Conservation (phyloP, 116 monocot species). For the Dioscorea cayenensis region DNA sequence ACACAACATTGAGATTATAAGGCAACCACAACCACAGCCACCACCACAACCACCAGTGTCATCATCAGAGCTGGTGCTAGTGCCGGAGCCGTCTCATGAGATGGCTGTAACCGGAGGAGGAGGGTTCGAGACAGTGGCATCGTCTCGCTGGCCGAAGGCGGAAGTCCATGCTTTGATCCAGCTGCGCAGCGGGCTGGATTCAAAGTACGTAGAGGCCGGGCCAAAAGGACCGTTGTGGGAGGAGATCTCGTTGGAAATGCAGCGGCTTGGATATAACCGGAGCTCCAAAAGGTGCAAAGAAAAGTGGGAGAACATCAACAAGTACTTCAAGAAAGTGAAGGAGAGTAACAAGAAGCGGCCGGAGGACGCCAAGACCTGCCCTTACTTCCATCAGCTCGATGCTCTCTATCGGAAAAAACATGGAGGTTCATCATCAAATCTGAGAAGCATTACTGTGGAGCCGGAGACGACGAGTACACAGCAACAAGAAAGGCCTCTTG, state of each 20-base stretch:
- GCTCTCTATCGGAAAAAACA: conserved; percentile 69
- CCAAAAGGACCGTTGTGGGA: conserved; percentile 90
- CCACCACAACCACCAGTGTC: background rate
- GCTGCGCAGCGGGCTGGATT: conserved; percentile 59
- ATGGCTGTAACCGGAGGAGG: background rate
- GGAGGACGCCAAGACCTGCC: conserved; percentile 93
- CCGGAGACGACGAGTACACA: conserved; percentile 2
- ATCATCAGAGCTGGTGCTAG: conserved; percentile 5
- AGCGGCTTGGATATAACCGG: conserved; percentile 62
- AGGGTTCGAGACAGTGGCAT: conserved; percentile 19
- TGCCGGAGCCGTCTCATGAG: conserved; percentile 9
- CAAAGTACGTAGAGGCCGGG: conserved; percentile 56
- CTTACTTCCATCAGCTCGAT: conserved; percentile 92
- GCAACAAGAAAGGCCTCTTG: too few species aligned
- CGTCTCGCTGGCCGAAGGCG: conserved; percentile 74
- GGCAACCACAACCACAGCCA: background rate
- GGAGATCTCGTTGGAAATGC: conserved; percentile 80
- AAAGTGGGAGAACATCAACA: conserved; percentile 99
- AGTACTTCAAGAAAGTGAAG: conserved; percentile 99
- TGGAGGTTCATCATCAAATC: background rate
- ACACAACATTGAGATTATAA: too few species aligned
- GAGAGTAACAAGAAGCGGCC: conserved; percentile 90
- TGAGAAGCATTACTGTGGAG: background rate
- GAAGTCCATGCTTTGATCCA: conserved; percentile 81
- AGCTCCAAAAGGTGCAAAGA: conserved; percentile 92